A percentile compares a stretch with the other conserved stretches of the same genome.
Conservation (phyloP, 2,329 filamentous ascomycete species). For the Penicillium sp. region DNA sequence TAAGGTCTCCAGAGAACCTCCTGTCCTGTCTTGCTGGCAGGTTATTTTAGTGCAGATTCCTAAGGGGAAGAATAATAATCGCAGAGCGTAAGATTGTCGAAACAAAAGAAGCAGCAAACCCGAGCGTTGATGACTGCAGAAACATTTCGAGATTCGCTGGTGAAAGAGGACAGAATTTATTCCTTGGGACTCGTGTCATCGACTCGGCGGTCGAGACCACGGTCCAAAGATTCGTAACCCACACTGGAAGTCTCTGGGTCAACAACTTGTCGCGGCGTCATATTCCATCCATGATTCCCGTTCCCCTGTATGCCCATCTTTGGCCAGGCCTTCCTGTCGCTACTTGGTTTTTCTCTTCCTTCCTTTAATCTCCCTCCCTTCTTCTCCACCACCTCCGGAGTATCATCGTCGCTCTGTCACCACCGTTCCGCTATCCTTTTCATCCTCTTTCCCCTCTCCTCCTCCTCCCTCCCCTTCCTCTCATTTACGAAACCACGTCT, state of each 20-base stretch:
- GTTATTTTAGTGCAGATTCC: slow-evolving; percentile 6
- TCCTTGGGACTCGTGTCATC: slow-evolving; percentile 29
- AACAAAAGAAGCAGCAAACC: neutral
- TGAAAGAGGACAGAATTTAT: neutral
- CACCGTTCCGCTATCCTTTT: slow-evolving; percentile 19
- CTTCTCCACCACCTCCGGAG: slow-evolving; percentile 26
- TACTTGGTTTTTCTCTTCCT: slow-evolving; percentile 22
- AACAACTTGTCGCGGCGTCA: slow-evolving; percentile 25
- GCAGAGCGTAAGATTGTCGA: neutral
- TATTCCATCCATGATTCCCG: slow-evolving; percentile 26
- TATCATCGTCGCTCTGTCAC: slow-evolving; percentile 19
- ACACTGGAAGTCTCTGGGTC: slow-evolving; percentile 24
- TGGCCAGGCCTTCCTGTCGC: slow-evolving; percentile 17
- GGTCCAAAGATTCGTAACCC: slow-evolving; percentile 22
- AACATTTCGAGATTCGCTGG: neutral
- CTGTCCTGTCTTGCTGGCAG: slow-evolving; percentile 6
- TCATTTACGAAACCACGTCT: slow-evolving; percentile 17
- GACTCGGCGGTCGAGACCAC: slow-evolving; percentile 32
- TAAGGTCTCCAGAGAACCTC: too few relatives aligned
- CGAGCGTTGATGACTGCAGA: neutral
- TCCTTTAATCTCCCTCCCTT: slow-evolving; percentile 22
- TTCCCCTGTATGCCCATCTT: slow-evolving; percentile 22
- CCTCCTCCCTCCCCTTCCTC: slow-evolving; percentile 5
- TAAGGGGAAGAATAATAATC: neutral
- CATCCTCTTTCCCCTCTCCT: slow-evolving; percentile 19